phyloP scores from a whole-genome alignment of 176 grass and related monocot species.

The Eragrostis nindensis region DNA sequence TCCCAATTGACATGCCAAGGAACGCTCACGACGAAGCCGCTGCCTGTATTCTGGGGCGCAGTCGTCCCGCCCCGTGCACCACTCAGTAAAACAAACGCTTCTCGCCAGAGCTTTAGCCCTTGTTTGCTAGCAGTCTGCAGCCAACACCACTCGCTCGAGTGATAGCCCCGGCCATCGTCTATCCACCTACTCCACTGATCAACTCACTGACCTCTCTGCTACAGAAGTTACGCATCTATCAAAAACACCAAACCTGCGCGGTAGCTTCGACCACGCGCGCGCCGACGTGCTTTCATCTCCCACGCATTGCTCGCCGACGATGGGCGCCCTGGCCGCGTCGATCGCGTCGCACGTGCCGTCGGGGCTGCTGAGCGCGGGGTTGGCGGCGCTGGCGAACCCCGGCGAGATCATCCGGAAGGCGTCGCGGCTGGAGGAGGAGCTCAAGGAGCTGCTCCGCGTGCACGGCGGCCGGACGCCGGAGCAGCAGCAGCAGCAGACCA shows the following conservation, averaged over 20 bases:
- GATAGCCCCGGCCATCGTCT: not conserved
- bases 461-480: constrained; percentile 2
- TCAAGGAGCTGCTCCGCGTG: constrained; percentile 35
- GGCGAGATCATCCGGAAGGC: constrained; percentile 41
- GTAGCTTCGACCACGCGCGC: too few relatives aligned
- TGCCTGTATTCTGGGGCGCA: not conserved
- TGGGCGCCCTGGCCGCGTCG: constrained; percentile 39
- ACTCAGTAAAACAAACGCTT: constrained; percentile 17
- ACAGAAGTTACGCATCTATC: too few relatives aligned
- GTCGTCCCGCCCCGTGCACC: not conserved
- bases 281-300: too few relatives aligned
- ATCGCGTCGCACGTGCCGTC: constrained; percentile 48
- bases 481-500: not conserved
- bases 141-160: not conserved
- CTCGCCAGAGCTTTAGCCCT: not conserved
- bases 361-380: constrained; percentile 25
- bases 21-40: not conserved
- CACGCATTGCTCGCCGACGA: not conserved
- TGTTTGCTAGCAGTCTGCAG: not conserved
- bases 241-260: too few relatives aligned
- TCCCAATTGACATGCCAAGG: not conserved
- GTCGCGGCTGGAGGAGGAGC: constrained; percentile 48
- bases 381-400: too few relatives aligned
- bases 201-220: not conserved
- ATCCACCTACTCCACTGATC: not conserved